These are phyloP conservation scores for Fomitopsis schrenkii DNA, from an alignment of 1,284 basidiomycete genomes.

Conservation along the genomic window DNA sequence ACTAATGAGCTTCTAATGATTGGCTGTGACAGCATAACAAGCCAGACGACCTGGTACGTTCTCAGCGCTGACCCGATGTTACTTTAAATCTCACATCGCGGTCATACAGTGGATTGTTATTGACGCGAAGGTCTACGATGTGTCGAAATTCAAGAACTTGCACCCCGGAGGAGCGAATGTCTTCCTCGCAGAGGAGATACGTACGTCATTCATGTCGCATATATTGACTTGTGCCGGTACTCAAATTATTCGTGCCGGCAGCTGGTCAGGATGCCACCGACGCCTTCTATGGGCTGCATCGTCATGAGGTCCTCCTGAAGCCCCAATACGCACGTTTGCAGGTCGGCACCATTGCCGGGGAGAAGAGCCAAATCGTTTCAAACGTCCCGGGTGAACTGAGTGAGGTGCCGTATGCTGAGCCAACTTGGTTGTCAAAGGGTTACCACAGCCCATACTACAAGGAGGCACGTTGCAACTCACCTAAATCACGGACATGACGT, in stretches of 20 bases:
- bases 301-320: conserved; percentile 72
- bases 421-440: conserved; percentile 68
- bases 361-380: conserved; percentile 53
- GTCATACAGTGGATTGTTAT: conserved; percentile 73
- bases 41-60: conserved; percentile 49
- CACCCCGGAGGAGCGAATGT: conserved; percentile 85
- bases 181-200: conserved; percentile 69
- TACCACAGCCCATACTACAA: conserved; percentile 75
- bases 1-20: not conserved
- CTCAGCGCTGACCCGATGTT: not conserved
- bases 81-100: not conserved
- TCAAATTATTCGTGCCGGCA: not conserved
- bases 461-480: conserved; percentile 23
- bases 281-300: conserved; percentile 81
- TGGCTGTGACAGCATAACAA: conserved; percentile 50
- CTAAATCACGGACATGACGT: not conserved
- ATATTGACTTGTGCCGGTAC: not conserved
- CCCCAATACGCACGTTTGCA: conserved; percentile 70
- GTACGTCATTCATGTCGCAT: conserved; percentile 21
- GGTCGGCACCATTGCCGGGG: conserved; percentile 68
- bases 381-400: conserved; percentile 51
- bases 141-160: conserved; percentile 72
- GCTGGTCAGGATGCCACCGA: conserved; percentile 83
- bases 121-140: conserved; percentile 79
- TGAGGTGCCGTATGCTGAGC: conserved; percentile 74